Evolutionary conservation across 2,329 filamentous ascomycete species (phyloP).

Genomic region (Venturia asperata): DNA sequence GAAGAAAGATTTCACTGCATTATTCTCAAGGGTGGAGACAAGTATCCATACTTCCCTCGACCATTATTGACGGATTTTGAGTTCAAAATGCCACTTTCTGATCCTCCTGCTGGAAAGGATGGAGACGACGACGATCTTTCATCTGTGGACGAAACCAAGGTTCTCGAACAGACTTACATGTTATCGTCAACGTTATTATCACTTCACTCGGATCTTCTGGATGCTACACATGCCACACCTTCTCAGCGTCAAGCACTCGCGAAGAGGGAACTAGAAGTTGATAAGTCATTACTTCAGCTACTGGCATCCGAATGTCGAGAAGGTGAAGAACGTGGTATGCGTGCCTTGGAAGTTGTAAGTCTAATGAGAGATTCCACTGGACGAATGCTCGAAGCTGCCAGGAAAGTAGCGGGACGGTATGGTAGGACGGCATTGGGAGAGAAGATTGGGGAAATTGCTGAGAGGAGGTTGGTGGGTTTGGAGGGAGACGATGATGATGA

Average conservation of each 20-base stretch:
- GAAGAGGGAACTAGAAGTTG: conserved; percentile 71
- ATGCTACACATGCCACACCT: conserved; percentile 53
- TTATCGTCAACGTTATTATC: conserved; percentile 64
- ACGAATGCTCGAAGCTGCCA: conserved; percentile 84
- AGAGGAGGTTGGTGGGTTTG: conserved; percentile 57
- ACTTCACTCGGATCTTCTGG: conserved; percentile 67
- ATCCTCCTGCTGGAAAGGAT: conserved; percentile 39
- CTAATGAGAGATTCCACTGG: conserved; percentile 79
- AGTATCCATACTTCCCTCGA: conserved; percentile 86
- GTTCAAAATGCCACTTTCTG: conserved; percentile 74
- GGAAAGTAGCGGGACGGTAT: conserved; percentile 82
- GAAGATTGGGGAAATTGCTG: conserved; percentile 83
- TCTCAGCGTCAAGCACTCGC: conserved; percentile 61
- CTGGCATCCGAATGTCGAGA: conserved; percentile 85
- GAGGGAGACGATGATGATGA: conserved; percentile 44
- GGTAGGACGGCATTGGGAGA: conserved; percentile 71
- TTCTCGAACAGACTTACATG: conserved; percentile 75
- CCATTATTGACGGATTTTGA: conserved; percentile 89
- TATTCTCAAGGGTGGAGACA: conserved; percentile 91
- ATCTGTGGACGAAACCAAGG: conserved; percentile 45
- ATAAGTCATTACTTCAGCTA: conserved; percentile 84
- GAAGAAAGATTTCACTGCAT: conserved; percentile 95
- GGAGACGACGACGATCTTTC: conserved; percentile 33
- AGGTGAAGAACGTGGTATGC: conserved; percentile 90
- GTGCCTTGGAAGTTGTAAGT: conserved; percentile 80